phyloP scores from a whole-genome alignment of 495 filamentous ascomycete species.

The Daldinia grandis region DNA sequence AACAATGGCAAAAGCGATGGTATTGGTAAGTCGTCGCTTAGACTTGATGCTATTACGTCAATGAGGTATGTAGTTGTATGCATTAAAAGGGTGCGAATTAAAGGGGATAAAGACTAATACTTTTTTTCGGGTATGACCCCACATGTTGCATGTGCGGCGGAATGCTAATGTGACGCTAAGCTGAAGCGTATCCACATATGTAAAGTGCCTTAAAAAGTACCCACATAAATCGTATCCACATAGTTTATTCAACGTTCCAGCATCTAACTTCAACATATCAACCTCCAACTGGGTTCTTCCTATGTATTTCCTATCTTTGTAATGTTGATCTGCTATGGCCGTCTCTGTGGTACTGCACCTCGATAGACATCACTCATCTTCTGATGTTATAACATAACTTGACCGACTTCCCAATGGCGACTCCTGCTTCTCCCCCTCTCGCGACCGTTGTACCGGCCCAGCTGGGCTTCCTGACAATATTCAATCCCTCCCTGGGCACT shows the following conservation, averaged over 20 bases:
- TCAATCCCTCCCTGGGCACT: conserved; percentile 87
- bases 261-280: neutral
- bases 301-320: conserved; percentile 1
- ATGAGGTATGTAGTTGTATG: too few species aligned
- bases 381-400: conserved; percentile 23
- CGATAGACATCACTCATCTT: conserved; percentile 23
- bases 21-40: too few species aligned
- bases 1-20: too few species aligned
- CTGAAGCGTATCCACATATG: neutral
- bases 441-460: conserved; percentile 72
- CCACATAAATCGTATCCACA: neutral
- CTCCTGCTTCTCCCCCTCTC: conserved; percentile 22
- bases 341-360: conserved; percentile 30
- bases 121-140: neutral
- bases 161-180: neutral
- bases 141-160: neutral
- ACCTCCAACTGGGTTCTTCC: conserved; percentile 4
- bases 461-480: conserved; percentile 88
- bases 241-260: neutral
- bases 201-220: too few species aligned
- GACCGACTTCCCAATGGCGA: conserved; percentile 29
- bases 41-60: too few species aligned
- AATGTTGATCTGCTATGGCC: conserved; percentile 24
- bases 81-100: too few species aligned
- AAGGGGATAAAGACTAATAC: too few species aligned